These are phyloP conservation scores for Vicia faba DNA, from an alignment of 306 rosid species.

Conservation along the genomic window DNA sequence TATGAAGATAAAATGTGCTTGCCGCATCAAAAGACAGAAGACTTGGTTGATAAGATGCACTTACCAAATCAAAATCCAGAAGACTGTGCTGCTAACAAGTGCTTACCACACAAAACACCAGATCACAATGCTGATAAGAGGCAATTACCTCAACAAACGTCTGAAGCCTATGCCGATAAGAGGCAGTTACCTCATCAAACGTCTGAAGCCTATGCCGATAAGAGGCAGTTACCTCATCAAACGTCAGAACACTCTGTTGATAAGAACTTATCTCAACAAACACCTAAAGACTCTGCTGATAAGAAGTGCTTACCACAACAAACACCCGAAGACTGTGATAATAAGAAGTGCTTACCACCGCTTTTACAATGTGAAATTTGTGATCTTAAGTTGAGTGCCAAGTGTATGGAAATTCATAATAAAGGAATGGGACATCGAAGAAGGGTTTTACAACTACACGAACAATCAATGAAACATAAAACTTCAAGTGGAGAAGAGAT, in stretches of 20 bases:
- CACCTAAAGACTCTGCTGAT: not conserved
- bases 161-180: not conserved
- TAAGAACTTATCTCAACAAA: not conserved
- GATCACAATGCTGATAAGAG: not conserved
- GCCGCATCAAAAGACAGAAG: not conserved
- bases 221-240: not conserved
- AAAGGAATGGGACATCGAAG: slow-evolving; percentile 28
- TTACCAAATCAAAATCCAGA: not conserved
- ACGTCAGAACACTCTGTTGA: not conserved
- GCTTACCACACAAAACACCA: not conserved
- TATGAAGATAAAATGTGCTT: not conserved
- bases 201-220: not conserved
- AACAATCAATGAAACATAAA: too few relatives aligned
- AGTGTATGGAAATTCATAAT: not conserved
- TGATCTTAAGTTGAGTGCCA: not conserved
- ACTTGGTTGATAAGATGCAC: not conserved
- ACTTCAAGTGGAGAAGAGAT: too few relatives aligned
- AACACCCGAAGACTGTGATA: not conserved
- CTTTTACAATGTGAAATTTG: not conserved
- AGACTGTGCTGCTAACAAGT: not conserved
- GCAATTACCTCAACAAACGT: too few relatives aligned
- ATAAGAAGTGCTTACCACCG: not conserved
- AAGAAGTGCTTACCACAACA: not conserved
- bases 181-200: not conserved
- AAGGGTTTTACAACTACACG: not conserved